A percentile compares a stretch with the other conserved stretches of the same genome.
These are phyloP conservation scores for Sporisorium reilianum DNA, from an alignment of 1,284 basidiomycete genomes.

Conservation along the genomic window DNA sequence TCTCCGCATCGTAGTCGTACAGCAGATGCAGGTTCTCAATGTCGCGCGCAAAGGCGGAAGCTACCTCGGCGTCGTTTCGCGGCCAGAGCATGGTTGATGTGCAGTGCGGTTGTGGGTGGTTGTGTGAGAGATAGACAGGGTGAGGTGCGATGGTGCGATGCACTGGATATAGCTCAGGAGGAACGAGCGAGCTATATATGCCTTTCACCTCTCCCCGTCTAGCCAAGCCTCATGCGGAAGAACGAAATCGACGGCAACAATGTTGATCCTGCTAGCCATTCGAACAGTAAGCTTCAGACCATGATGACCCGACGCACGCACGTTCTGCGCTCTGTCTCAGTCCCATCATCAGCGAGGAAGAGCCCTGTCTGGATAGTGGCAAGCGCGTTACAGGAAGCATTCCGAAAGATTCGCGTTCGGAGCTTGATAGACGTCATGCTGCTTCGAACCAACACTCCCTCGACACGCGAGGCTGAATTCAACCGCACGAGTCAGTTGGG, in stretches of 20 bases:
- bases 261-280: not conserved
- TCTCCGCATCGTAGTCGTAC: constrained; percentile 56
- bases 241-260: constrained; percentile 2
- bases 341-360: too few species aligned
- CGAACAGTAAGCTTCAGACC: not conserved
- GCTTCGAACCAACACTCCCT: not conserved
- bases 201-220: not conserved
- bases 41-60: constrained; percentile 41
- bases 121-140: not conserved
- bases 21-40: constrained; percentile 44
- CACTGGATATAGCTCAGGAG: not conserved
- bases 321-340: too few species aligned
- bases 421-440: constrained; percentile 19
- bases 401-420: not conserved
- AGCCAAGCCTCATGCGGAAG: not conserved
- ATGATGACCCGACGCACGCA: too few species aligned
- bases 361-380: too few species aligned
- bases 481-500: constrained; percentile 10
- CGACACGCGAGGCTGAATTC: too few species aligned
- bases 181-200: constrained; percentile 2
- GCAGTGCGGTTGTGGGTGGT: not conserved
- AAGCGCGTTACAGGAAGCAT: too few species aligned
- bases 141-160: not conserved
- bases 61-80: constrained; percentile 23
- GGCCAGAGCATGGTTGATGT: constrained; percentile 50